Conservation (phyloP, 805 yeast species). For the Tetrapisispora iriomotensis region DNA sequence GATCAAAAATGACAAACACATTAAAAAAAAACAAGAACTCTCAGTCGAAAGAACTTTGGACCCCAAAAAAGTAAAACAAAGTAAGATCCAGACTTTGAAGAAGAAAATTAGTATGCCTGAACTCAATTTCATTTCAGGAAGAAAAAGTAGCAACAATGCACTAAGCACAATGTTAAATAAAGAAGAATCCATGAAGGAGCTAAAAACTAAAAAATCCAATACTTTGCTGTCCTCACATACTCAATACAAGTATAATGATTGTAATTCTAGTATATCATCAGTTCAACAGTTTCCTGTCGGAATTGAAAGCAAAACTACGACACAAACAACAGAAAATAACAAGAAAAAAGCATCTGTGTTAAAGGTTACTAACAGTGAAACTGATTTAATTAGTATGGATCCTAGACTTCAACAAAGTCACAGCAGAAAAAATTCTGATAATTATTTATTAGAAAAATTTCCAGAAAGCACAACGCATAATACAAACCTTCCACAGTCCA, state of each 20-base stretch:
- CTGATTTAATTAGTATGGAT: neutral
- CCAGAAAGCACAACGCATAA: neutral
- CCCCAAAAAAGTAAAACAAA: neutral
- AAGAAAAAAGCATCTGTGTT: neutral
- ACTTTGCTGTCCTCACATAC: neutral
- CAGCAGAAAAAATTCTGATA: neutral
- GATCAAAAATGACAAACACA: neutral
- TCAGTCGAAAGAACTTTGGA: conserved; percentile 1
- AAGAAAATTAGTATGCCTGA: conserved; percentile 4
- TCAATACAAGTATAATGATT: conserved; percentile 1
- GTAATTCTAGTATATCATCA: neutral
- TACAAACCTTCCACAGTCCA: too few relatives aligned
- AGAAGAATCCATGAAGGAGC: neutral
- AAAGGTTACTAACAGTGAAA: neutral
- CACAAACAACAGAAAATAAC: neutral
- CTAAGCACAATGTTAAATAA: neutral
- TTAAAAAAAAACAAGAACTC: neutral
- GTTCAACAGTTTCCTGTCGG: too few relatives aligned
- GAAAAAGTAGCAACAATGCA: neutral
- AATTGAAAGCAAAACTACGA: neutral
- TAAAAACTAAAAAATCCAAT: neutral
- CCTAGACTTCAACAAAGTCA: neutral
- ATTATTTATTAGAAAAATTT: neutral
- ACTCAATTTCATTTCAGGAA: neutral
- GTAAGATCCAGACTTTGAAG: conserved; percentile 1